phyloP scores from a whole-genome alignment of 345 rosid genomes.

The Boechera stricta region DNA sequence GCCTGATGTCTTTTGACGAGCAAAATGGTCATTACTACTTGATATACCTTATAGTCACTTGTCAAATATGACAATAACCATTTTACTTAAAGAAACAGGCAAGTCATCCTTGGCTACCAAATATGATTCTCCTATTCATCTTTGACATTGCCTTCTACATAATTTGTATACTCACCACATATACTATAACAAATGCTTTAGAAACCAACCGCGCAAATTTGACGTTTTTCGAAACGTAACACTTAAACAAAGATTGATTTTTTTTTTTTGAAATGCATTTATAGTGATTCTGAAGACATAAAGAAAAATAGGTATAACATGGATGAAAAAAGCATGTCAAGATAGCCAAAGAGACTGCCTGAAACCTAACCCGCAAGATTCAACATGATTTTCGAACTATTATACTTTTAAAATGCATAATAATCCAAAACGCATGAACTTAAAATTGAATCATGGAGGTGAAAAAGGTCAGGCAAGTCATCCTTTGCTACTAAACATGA shows the following conservation, averaged over 20 bases:
- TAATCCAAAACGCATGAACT: slow-evolving; percentile 16
- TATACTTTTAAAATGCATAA: slow-evolving; percentile 23
- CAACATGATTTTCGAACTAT: background rate
- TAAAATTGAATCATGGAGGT: slow-evolving; percentile 28
- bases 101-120: slow-evolving; percentile 50
- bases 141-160: slow-evolving; percentile 33
- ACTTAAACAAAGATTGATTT: background rate
- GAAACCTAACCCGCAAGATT: background rate
- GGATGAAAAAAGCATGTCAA: slow-evolving; percentile 36
- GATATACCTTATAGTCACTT: slow-evolving; percentile 1
- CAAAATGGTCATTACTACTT: slow-evolving; percentile 4
- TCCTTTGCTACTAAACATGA: slow-evolving; percentile 48
- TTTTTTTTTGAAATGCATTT: background rate
- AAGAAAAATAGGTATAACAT: slow-evolving; percentile 27
- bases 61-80: slow-evolving; percentile 10
- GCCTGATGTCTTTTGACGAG: slow-evolving; percentile 20
- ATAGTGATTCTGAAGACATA: background rate
- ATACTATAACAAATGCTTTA: background rate
- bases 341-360: slow-evolving; percentile 41
- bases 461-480: slow-evolving; percentile 48
- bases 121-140: slow-evolving; percentile 40
- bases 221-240: background rate
- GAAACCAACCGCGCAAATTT: background rate
- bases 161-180: slow-evolving; percentile 1
- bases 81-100: slow-evolving; percentile 36